Evolutionary conservation across 371 early-diverging fungal species (phyloP), one percentile per base, ranked within the genome.

Genomic region (Amoeboaphelidium protococcarum): DNA sequence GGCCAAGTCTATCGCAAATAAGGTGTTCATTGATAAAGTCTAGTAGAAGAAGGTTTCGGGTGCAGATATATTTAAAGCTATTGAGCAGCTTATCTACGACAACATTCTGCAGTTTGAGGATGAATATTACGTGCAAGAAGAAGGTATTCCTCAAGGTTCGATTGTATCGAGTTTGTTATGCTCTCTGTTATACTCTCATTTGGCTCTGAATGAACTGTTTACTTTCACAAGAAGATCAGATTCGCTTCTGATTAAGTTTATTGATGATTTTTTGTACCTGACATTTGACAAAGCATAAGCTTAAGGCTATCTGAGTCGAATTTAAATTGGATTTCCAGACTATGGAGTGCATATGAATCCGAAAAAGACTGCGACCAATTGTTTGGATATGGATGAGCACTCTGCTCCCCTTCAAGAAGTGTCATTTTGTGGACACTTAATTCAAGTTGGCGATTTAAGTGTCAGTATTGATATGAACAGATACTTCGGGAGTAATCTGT

Each of bases 1-100:
- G n/a, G n/a, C 13, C 86, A 77, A 23, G 83, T 80, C 49, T 76
- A 78, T 23, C 91, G 82, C 42, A 88, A 69, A 57, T 82, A 82
- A 26, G 26, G 22, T 3, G n/a, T 6, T 40, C 3, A 27, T 3
- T 26, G 1, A 21, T 20, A 1, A 12, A 10, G 10, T n/a, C 13
- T 12, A 10, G 46, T 12, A 10, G 10, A 22, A 13, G 27, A 27
- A 13, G 45, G 37, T 31, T 31, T 31, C 37, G 16, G 16, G 37
- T 6, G 16, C 6, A 6, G 16, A 31, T 6, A 31, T 31, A 6
- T 31, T 31, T 6, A 6, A 31, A 10, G 37, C 6, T 31, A 16
- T 31, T 31, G 6, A 6, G 16, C 10, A 31, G 6, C 37, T 10
- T 31, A 16, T 31, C 37, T 31, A 10, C 6, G 16, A 31, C 37